Conservation (phyloP, 2,329 filamentous ascomycete species). For the Salinomyces thailandicus region DNA sequence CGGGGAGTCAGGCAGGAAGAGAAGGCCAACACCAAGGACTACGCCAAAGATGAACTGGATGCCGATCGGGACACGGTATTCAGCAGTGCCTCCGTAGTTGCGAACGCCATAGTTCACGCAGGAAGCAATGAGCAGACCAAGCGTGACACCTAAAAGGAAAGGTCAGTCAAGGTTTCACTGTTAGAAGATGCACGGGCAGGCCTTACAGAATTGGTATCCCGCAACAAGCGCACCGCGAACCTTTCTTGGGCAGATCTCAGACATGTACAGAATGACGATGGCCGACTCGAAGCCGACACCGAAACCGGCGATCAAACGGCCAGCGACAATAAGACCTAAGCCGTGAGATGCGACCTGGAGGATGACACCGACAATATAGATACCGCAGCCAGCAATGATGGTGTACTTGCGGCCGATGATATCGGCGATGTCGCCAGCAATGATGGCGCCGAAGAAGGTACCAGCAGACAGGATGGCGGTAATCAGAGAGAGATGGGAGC, state of each 20-base stretch:
- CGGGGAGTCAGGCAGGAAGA: constrained; percentile 74
- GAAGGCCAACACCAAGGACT: constrained; percentile 60
- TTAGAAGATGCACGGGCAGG: too few species aligned
- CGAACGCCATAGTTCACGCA: constrained; percentile 64
- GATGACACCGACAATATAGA: constrained; percentile 55
- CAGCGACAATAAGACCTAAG: constrained; percentile 1
- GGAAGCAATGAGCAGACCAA: constrained; percentile 56
- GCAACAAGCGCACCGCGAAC: constrained; percentile 71
- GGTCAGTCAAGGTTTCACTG: too few species aligned
- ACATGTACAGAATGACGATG: constrained; percentile 80
- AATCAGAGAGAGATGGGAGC: constrained; percentile 46
- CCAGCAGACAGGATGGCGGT: constrained; percentile 60
- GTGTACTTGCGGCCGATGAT: constrained; percentile 62
- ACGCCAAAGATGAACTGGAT: constrained; percentile 73
- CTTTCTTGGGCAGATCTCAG: constrained; percentile 49
- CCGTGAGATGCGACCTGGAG: constrained; percentile 11
- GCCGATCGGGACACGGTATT: constrained; percentile 71
- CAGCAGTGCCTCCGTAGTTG: constrained; percentile 49
- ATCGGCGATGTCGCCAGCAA: constrained; percentile 69
- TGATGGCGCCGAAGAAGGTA: constrained; percentile 69
- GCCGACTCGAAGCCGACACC: constrained; percentile 74
- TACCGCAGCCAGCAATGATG: constrained; percentile 57
- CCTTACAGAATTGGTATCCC: constrained; percentile 74
- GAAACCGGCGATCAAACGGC: constrained; percentile 64
- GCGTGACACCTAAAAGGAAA: too few species aligned